Evolutionary conservation across 2,329 filamentous ascomycete genomes (phyloP).

Genomic region (Chaetomiaceae sp.): DNA sequence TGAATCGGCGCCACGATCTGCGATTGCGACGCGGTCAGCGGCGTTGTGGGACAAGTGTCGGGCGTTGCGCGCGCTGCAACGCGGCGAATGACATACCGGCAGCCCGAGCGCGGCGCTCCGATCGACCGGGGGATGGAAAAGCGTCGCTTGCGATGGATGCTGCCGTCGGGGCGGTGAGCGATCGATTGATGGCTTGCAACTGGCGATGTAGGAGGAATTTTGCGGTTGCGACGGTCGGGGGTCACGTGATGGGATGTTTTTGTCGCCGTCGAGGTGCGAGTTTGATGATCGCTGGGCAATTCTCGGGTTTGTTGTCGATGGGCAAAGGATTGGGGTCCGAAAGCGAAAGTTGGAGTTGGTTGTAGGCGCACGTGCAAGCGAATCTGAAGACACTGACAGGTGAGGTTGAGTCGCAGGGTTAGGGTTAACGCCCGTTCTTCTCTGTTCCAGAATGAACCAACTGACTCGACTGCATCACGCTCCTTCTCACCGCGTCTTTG

Average conservation of each 20-base stretch:
- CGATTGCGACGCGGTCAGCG: constrained; percentile 3
- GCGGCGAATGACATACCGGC: constrained; percentile 13
- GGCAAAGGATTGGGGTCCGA: background rate
- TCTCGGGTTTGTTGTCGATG: background rate
- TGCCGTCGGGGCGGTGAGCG: constrained; percentile 1
- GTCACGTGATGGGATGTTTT: constrained; percentile 1
- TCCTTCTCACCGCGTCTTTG: too few relatives aligned
- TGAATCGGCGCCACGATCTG: constrained; percentile 36
- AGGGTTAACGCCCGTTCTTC: too few relatives aligned
- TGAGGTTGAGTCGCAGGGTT: too few relatives aligned
- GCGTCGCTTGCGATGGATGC: constrained; percentile 2
- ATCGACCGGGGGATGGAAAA: constrained; percentile 1
- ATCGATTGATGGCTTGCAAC: background rate
- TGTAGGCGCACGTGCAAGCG: too few relatives aligned
- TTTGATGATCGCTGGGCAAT: background rate
- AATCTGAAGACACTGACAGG: too few relatives aligned
- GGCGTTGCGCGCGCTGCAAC: background rate
- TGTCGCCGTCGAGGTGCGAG: background rate
- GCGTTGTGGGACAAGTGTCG: background rate
- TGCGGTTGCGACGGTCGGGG: background rate
- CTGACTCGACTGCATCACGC: too few relatives aligned
- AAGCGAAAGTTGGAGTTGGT: too few relatives aligned
- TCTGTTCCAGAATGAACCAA: too few relatives aligned
- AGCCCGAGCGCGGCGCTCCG: constrained; percentile 16
- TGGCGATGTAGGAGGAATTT: background rate